These are phyloP conservation scores for Solanum pennellii DNA, from an alignment of 257 asterid genomes.

Conservation along the genomic window DNA sequence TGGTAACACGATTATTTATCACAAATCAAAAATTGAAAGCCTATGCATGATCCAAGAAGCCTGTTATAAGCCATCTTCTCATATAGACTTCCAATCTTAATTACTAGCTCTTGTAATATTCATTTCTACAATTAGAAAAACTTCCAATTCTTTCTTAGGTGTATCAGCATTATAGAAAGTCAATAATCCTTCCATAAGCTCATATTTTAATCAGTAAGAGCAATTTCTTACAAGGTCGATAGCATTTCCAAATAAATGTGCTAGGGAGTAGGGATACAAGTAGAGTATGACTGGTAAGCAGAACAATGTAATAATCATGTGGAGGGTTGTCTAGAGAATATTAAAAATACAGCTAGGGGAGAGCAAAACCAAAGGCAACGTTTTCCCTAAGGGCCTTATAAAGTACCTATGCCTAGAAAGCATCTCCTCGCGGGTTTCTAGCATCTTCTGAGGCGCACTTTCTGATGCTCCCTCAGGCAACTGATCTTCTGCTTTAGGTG, in stretches of 20 bases:
- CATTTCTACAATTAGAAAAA: background rate
- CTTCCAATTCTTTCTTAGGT: background rate
- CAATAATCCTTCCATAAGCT: background rate
- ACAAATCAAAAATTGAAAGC: background rate
- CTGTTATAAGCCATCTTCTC: background rate
- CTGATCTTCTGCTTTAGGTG: slow-evolving; percentile 21
- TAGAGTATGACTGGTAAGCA: background rate
- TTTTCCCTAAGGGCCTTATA: background rate
- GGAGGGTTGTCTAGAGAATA: background rate
- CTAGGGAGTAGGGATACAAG: background rate
- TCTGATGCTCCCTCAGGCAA: slow-evolving; percentile 24
- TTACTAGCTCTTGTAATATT: background rate
- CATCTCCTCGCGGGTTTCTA: slow-evolving; percentile 53
- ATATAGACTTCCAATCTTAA: background rate
- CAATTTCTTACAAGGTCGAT: background rate
- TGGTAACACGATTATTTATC: background rate
- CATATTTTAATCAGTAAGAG: background rate
- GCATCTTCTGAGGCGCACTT: slow-evolving; percentile 18
- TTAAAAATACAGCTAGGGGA: background rate
- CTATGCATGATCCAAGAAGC: background rate
- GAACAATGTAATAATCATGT: background rate
- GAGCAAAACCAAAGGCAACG: background rate
- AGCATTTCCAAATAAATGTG: background rate
- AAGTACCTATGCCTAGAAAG: slow-evolving; percentile 50
- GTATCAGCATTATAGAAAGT: background rate